Percentiles rank a stretch among this genome's conserved stretches.
Conservation (phyloP, 768 basidiomycete genomes). For the Tricholoma matsutake region DNA sequence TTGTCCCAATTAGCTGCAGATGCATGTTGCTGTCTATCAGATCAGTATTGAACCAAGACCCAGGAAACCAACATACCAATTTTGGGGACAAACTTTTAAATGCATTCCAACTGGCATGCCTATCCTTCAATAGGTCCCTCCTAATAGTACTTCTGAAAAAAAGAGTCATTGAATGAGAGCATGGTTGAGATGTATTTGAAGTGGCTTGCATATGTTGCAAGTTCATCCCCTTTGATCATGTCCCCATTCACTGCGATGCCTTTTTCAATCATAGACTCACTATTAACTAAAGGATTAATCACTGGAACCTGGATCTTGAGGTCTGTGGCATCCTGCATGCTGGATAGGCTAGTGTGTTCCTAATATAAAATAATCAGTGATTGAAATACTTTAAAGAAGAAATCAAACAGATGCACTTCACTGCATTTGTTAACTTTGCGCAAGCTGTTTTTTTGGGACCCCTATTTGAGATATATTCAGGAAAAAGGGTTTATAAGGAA, state of each 20-base stretch:
- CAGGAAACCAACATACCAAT: background rate
- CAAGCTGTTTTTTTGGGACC: background rate
- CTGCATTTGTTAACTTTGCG: background rate
- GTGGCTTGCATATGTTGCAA: background rate
- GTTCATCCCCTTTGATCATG: background rate
- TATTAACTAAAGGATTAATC: background rate
- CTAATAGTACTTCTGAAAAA: background rate
- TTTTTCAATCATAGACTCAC: background rate
- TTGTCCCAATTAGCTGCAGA: background rate
- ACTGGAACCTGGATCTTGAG: background rate
- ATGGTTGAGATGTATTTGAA: background rate
- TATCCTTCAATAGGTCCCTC: background rate
- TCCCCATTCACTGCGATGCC: background rate
- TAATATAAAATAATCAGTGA: background rate
- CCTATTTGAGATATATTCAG: background rate
- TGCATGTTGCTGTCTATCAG: background rate
- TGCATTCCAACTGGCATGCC: background rate
- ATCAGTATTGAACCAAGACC: background rate
- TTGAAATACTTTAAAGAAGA: background rate
- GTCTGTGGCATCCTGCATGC: background rate
- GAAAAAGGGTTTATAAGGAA: background rate
- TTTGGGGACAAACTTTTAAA: background rate
- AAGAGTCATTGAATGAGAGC: background rate
- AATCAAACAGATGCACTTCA: background rate
- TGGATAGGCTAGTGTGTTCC: too few species aligned